Base-by-base conservation (phyloP, 129 eudicot species). In the Centrapalus pauciflorus region DNA sequence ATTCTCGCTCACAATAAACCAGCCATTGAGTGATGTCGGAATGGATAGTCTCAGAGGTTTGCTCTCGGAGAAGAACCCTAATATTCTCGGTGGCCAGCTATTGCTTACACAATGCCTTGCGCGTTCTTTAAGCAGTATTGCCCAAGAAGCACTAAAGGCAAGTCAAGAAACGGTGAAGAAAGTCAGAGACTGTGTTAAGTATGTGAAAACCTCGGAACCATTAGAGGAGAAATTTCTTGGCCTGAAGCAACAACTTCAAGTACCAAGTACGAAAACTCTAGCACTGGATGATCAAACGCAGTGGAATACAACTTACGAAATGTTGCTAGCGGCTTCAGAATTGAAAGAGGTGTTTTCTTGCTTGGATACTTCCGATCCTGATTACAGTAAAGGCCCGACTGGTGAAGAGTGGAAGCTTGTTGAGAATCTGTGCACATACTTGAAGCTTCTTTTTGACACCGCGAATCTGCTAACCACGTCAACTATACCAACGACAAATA, bases 261-360 rank as follows among this genome's bases (percentile, higher is more conserved):
- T 91, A 16, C 88, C 93, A 7, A 84, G 88, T 62, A 70, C 83
- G 2, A 85, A 82, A 76, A 74, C 32, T 28, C 69, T 90, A n/a
- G 72, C 83, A 4, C 65, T 90, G 34, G 96, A 87, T 50, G 87
- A 90, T 75, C 85, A 63, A 60, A 82, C 88, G 2, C 76, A 66
- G 9, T 90, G 97, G 97, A 87, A 90, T 73, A 87, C 96, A 2
- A 90, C 97, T 2, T 90, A 85, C 30, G 93, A 91, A 16, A 87
- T 87, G 96, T 55, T 87, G 23, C 12, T 79, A 76, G 90, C 94
- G 49, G 97, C 97, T 34, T 67, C 82, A 1, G 97, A 91, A 64
- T 41, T 87, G 62, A 87, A 87, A 78, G 90, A 91, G 34, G 96
- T 91, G 4, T 87, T 91, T 75, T 80, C 96, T 7, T 91, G 94